phyloP scores from a whole-genome alignment of 495 filamentous ascomycete species.

The Usnea hakonensis region DNA sequence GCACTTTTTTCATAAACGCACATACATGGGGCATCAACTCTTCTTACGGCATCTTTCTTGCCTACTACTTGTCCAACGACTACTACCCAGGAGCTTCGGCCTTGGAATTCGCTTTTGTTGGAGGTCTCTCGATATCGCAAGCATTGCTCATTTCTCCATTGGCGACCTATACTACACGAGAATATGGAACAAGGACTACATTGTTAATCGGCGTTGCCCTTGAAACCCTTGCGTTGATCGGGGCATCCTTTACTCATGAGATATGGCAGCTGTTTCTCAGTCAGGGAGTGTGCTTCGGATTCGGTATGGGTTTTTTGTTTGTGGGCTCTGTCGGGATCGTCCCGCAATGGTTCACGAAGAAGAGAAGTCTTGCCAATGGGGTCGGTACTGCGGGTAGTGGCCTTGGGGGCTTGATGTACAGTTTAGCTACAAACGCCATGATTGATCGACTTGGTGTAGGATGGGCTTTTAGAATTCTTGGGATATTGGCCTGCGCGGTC shows the following conservation, averaged over 20 bases:
- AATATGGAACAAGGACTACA: conserved; percentile 42
- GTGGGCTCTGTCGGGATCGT: conserved; percentile 52
- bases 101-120: conserved; percentile 59
- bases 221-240: conserved; percentile 47
- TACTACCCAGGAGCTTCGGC: conserved; percentile 46
- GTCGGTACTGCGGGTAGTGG: conserved; percentile 60
- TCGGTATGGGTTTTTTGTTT: conserved; percentile 66
- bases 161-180: conserved; percentile 46
- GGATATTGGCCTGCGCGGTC: conserved; percentile 49
- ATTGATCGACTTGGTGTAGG: conserved; percentile 52
- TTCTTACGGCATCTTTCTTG: conserved; percentile 55
- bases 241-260: conserved; percentile 53
- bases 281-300: conserved; percentile 64
- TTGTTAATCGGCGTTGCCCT: conserved; percentile 49
- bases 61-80: conserved; percentile 53
- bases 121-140: conserved; percentile 55
- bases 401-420: conserved; percentile 57
- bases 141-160: conserved; percentile 53
- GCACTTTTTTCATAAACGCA: conserved; percentile 47
- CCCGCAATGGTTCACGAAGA: conserved; percentile 65
- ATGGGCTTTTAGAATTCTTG: conserved; percentile 66
- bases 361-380: conserved; percentile 61
- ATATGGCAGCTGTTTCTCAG: conserved; percentile 65
- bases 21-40: conserved; percentile 54
- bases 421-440: conserved; percentile 25